Percentiles rank a stretch among this genome's conserved stretches.
phyloP scores from a whole-genome alignment of 192 early-diverging fungal genomes.

The Irineochytrium annulatum region DNA sequence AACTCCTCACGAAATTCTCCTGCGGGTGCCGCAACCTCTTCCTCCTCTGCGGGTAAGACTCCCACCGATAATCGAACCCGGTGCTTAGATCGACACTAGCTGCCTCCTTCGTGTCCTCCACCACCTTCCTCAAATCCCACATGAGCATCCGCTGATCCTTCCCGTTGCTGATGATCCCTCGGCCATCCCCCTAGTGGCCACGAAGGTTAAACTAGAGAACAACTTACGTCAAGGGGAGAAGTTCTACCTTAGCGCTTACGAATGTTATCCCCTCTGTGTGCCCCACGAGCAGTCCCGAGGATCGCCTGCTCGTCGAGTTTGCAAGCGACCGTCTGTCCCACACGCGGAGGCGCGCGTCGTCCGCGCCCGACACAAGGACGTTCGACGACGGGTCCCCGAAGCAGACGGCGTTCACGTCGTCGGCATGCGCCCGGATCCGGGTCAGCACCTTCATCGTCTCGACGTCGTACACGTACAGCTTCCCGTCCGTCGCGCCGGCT shows the following conservation, averaged over 20 bases:
- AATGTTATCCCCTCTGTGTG: slow-evolving; percentile 72
- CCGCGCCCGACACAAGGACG: slow-evolving; percentile 58
- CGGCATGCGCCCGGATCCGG: slow-evolving; percentile 44
- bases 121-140: slow-evolving; percentile 56
- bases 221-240: no score
- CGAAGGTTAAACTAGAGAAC: no score
- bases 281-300: slow-evolving; percentile 60
- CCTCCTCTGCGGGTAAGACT: slow-evolving; percentile 34
- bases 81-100: slow-evolving; percentile 11
- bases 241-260: no score
- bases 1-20: slow-evolving; percentile 56
- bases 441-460: slow-evolving; percentile 46
- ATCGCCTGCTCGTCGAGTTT: slow-evolving; percentile 2
- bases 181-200: slow-evolving; percentile 60
- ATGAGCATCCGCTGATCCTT: slow-evolving; percentile 70
- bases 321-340: slow-evolving; percentile 51
- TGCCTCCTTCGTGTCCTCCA: slow-evolving; percentile 15
- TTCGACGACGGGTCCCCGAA: slow-evolving; percentile 43
- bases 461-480: slow-evolving; percentile 55
- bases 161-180: slow-evolving; percentile 60
- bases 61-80: slow-evolving; percentile 31
- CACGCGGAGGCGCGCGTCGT: slow-evolving; percentile 47
- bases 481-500: slow-evolving; percentile 42
- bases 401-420: slow-evolving; percentile 63
- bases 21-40: slow-evolving; percentile 36